A percentile compares a stretch with the other conserved stretches of the same genome.
phyloP scores from a whole-genome alignment of 75 land plant genomes.

The Cunninghamia lanceolata region DNA sequence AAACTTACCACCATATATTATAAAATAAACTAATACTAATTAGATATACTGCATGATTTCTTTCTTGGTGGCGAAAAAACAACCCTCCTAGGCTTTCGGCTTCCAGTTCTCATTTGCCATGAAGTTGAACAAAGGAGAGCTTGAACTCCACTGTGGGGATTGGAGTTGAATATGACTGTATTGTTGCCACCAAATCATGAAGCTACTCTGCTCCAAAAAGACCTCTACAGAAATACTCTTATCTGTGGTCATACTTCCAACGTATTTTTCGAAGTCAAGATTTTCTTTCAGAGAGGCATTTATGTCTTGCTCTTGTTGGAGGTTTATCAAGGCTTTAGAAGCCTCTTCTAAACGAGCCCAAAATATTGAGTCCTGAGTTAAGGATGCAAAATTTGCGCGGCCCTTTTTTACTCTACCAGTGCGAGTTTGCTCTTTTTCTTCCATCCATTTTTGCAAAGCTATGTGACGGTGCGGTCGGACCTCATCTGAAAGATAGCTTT shows the following conservation, averaged over 20 bases:
- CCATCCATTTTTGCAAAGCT: slow-evolving; percentile 8
- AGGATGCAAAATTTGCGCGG: slow-evolving; percentile 6
- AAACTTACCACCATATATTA: no score
- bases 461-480: slow-evolving; percentile 7
- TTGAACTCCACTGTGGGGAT: neutral
- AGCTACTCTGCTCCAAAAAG: neutral
- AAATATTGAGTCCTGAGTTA: neutral
- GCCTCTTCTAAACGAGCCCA: slow-evolving; percentile 7
- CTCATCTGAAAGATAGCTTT: neutral
- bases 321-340: neutral
- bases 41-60: no score
- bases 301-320: neutral
- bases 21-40: no score
- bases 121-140: neutral
- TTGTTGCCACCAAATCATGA: slow-evolving; percentile 4
- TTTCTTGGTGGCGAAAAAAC: no score
- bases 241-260: neutral
- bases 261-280: neutral
- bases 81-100: neutral
- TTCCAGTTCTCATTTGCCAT: neutral
- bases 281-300: neutral
- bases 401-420: neutral
- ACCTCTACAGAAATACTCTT: neutral
- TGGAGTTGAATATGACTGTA: neutral
- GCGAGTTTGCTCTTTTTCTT: slow-evolving; percentile 5